Percentiles rank a stretch among this genome's conserved stretches.
Conservation (phyloP, 768 basidiomycete genomes). For the Paxillus ammoniavirescens region DNA sequence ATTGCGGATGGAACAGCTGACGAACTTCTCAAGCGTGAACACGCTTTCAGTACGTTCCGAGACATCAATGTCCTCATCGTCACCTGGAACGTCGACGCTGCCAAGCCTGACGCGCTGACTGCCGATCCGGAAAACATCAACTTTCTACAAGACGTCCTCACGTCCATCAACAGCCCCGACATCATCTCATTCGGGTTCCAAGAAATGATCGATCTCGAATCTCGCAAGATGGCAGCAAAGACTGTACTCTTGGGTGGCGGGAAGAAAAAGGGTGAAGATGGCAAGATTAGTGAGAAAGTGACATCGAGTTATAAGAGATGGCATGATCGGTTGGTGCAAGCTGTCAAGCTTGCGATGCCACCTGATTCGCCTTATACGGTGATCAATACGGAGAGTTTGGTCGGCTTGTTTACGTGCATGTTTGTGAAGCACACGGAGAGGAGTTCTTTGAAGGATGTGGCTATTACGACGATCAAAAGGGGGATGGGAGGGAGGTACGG, state of each 20-base stretch:
- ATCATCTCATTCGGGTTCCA: conserved; percentile 95
- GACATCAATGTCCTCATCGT: conserved; percentile 75
- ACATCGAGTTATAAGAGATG: conserved; percentile 85
- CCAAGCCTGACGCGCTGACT: conserved; percentile 71
- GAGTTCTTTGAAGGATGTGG: conserved; percentile 56
- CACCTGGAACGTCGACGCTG: conserved; percentile 93
- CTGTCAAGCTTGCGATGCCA: conserved; percentile 75
- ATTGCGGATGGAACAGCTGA: conserved; percentile 48
- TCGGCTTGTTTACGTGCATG: conserved; percentile 78
- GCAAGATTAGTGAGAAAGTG: conserved; percentile 69
- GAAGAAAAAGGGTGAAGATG: conserved; percentile 58
- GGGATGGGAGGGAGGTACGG: conserved; percentile 94
- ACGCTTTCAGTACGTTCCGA: conserved; percentile 76
- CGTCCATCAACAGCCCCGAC: conserved; percentile 74
- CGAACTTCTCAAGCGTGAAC: conserved; percentile 72
- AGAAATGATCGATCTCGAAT: conserved; percentile 95
- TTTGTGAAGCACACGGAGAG: conserved; percentile 74
- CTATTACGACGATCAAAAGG: conserved; percentile 83
- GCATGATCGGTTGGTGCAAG: conserved; percentile 75
- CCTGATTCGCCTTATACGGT: conserved; percentile 74
- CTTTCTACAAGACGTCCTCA: conserved; percentile 78
- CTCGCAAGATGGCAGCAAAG: conserved; percentile 89
- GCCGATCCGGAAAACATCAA: conserved; percentile 68
- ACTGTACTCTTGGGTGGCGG: conserved; percentile 71
- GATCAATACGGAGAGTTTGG: conserved; percentile 82